Evolutionary conservation across 768 basidiomycete genomes (phyloP).

Genomic region (Kondoa malvinella): DNA sequence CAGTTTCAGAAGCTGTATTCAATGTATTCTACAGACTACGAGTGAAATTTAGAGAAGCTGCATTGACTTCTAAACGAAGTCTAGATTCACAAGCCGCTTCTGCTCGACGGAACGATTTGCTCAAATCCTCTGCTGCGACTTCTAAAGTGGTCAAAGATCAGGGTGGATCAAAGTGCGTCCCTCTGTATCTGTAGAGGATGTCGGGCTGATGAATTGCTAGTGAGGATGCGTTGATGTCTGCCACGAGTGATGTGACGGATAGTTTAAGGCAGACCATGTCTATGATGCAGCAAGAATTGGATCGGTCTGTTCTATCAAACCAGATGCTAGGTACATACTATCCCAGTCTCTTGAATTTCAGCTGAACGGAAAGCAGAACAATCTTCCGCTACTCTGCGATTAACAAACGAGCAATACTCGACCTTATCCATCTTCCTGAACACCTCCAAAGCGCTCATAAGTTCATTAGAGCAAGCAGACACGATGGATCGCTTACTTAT

Average conservation of each 20-base stretch:
- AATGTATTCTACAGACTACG: constrained; percentile 36
- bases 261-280: constrained; percentile 65
- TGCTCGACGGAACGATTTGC: constrained; percentile 48
- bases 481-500: constrained; percentile 81
- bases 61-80: constrained; percentile 54
- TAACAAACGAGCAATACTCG: constrained; percentile 62
- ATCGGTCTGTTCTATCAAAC: constrained; percentile 63
- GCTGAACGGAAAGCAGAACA: constrained; percentile 41
- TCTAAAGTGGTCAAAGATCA: constrained; percentile 14
- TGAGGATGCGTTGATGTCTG: constrained; percentile 71
- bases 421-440: constrained; percentile 51
- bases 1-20: neutral
- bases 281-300: constrained; percentile 81
- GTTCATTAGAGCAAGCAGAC: constrained; percentile 73
- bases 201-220: constrained; percentile 31
- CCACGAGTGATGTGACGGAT: constrained; percentile 76
- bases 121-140: constrained; percentile 38
- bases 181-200: neutral
- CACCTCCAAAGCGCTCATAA: constrained; percentile 69
- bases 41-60: constrained; percentile 48
- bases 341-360: neutral
- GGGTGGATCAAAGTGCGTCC: constrained; percentile 38
- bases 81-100: constrained; percentile 49
- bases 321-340: constrained; percentile 60
- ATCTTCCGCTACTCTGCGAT: constrained; percentile 57